These are phyloP conservation scores for Capsicum pubescens DNA, from an alignment of 257 asterid species.

Conservation along the genomic window DNA sequence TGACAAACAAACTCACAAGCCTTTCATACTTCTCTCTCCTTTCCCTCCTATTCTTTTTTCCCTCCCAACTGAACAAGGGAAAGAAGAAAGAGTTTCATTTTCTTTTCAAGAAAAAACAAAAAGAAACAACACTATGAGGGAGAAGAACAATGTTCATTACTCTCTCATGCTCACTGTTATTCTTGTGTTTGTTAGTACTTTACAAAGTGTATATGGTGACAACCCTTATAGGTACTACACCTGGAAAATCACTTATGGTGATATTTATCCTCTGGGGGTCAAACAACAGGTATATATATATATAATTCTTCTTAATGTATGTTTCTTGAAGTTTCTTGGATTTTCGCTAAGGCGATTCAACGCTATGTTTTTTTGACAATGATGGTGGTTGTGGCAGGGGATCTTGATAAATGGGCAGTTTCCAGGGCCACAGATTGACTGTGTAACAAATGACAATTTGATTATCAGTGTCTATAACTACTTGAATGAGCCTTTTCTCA, in stretches of 20 bases:
- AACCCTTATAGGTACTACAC: conserved; percentile 83
- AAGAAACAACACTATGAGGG: conserved; percentile 44
- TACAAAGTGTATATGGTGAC: conserved; percentile 56
- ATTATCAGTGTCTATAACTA: conserved; percentile 83
- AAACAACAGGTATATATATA: conserved; percentile 75
- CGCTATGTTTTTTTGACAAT: neutral
- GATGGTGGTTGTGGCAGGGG: conserved; percentile 54
- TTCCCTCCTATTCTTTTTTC: neutral
- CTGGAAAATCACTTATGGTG: conserved; percentile 85
- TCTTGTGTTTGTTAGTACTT: conserved; percentile 39
- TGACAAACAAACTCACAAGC: conserved; percentile 40
- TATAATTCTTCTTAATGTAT: neutral
- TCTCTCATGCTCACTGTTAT: conserved; percentile 9
- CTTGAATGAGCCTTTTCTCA: conserved; percentile 89
- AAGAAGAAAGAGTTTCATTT: neutral
- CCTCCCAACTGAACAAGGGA: neutral
- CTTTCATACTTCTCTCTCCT: neutral
- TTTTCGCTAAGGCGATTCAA: neutral
- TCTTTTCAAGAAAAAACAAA: conserved; percentile 16
- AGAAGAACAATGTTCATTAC: conserved; percentile 41
- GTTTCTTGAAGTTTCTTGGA: conserved; percentile 24
- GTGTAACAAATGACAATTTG: conserved; percentile 93
- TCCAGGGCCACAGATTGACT: conserved; percentile 96
- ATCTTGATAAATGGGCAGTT: conserved; percentile 93
- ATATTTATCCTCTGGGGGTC: conserved; percentile 81